These are phyloP conservation scores for Pseudocohnilembus persalinus DNA, from an alignment of 169 alveolate species.

Conservation along the genomic window DNA sequence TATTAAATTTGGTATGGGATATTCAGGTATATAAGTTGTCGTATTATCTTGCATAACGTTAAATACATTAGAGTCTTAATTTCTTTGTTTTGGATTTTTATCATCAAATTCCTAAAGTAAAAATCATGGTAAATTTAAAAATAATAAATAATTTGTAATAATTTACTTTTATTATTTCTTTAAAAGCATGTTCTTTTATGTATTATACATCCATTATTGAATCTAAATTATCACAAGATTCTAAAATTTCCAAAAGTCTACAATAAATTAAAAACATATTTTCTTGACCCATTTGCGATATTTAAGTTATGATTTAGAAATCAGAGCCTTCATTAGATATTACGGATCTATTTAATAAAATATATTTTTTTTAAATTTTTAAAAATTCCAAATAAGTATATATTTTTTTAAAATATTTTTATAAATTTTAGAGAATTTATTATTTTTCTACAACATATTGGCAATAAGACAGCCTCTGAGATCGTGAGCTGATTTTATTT, in stretches of 20 bases:
- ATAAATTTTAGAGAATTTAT: no score
- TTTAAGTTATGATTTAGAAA: not conserved
- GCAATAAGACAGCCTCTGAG: constrained; percentile 19
- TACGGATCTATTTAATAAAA: not conserved
- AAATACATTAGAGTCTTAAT: not conserved
- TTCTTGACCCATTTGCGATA: not conserved
- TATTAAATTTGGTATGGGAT: not conserved
- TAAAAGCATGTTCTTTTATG: constrained; percentile 29
- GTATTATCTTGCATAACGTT: constrained; percentile 22
- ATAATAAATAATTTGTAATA: no score
- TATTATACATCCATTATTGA: constrained; percentile 17
- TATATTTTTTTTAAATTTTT: not conserved
- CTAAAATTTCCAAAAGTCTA: constrained; percentile 20
- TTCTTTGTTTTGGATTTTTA: not conserved
- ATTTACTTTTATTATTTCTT: not conserved
- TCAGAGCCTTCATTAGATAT: constrained; percentile 1
- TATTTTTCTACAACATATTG: constrained; percentile 32
- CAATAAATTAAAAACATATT: constrained; percentile 30
- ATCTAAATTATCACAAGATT: constrained; percentile 26
- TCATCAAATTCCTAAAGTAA: constrained; percentile 1
- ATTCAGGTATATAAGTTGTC: constrained; percentile 20
- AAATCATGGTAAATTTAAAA: not conserved
- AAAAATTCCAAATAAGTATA: not conserved
- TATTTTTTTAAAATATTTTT: constrained; percentile 13
- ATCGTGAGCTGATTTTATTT: not conserved